A percentile compares a stretch with the other conserved stretches of the same genome.
Evolutionary conservation across 805 yeast genomes (phyloP).

Genomic region (Kodamaea jinghongensis): DNA sequence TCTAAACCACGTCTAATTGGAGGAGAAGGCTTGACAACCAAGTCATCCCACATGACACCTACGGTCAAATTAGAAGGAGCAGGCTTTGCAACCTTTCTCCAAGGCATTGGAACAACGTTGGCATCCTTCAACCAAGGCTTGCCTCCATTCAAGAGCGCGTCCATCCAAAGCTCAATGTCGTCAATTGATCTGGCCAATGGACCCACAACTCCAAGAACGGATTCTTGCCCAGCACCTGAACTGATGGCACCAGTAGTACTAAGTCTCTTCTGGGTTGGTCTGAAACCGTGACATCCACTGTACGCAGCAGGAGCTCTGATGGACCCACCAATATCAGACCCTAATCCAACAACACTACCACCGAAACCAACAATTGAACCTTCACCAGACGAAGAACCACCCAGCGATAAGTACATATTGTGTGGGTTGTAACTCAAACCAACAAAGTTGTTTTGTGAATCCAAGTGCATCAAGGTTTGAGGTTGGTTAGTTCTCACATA

Average conservation of each 20-base stretch:
- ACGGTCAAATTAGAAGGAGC: slow-evolving; percentile 48
- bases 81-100: slow-evolving; percentile 47
- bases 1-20: slow-evolving; percentile 55
- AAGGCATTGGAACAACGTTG: slow-evolving; percentile 47
- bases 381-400: slow-evolving; percentile 77
- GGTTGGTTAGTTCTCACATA: slow-evolving; percentile 68
- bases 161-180: slow-evolving; percentile 70
- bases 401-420: slow-evolving; percentile 57
- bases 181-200: slow-evolving; percentile 65
- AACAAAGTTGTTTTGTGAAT: slow-evolving; percentile 56
- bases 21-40: slow-evolving; percentile 63
- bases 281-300: slow-evolving; percentile 58
- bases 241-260: slow-evolving; percentile 46
- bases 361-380: slow-evolving; percentile 59
- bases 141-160: slow-evolving; percentile 56
- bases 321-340: slow-evolving; percentile 73
- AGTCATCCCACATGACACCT: slow-evolving; percentile 64
- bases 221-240: slow-evolving; percentile 61
- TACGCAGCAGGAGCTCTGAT: slow-evolving; percentile 68
- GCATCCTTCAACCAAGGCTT: slow-evolving; percentile 60
- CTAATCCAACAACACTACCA: slow-evolving; percentile 62
- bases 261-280: slow-evolving; percentile 59
- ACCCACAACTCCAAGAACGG: slow-evolving; percentile 64
- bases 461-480: slow-evolving; percentile 67
- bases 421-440: slow-evolving; percentile 60